These are phyloP conservation scores for Trametes cubensis DNA, from an alignment of 768 basidiomycete genomes.

Conservation along the genomic window DNA sequence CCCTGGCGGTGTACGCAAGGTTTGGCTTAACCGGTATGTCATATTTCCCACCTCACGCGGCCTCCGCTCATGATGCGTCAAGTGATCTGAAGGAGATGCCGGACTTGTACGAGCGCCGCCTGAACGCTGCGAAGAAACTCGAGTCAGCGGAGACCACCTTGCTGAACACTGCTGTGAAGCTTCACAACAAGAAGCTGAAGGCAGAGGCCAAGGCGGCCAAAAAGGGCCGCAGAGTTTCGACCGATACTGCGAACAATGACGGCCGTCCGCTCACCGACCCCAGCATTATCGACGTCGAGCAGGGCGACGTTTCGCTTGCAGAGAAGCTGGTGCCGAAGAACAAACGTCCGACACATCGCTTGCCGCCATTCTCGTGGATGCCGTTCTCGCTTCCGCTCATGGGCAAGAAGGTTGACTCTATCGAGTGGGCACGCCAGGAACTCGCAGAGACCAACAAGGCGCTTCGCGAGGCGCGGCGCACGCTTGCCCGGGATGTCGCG, in stretches of 20 bases:
- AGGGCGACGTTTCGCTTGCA: slow-evolving; percentile 29
- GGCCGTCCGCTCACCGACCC: slow-evolving; percentile 31
- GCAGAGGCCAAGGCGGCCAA: slow-evolving; percentile 42
- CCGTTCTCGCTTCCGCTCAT: slow-evolving; percentile 63
- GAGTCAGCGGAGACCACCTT: slow-evolving; percentile 85
- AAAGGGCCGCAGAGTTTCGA: slow-evolving; percentile 21
- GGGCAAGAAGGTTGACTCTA: slow-evolving; percentile 90
- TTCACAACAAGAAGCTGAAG: slow-evolving; percentile 59
- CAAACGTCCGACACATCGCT: slow-evolving; percentile 79
- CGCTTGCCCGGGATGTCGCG: slow-evolving; percentile 36
- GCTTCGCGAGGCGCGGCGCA: slow-evolving; percentile 31
- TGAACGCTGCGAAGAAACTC: slow-evolving; percentile 73
- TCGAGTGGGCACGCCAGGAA: slow-evolving; percentile 85
- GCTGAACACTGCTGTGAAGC: slow-evolving; percentile 74
- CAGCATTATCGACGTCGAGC: slow-evolving; percentile 35
- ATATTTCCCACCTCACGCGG: too few relatives aligned
- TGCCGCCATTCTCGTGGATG: slow-evolving; percentile 52
- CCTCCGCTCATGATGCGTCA: neutral
- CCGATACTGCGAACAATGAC: slow-evolving; percentile 29
- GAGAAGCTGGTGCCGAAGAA: slow-evolving; percentile 62
- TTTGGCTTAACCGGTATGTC: slow-evolving; percentile 87
- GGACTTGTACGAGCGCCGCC: slow-evolving; percentile 74
- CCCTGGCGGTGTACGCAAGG: slow-evolving; percentile 86
- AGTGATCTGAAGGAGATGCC: slow-evolving; percentile 89
- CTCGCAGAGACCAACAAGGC: slow-evolving; percentile 48